Evolutionary conservation across 2,329 filamentous ascomycete genomes (phyloP).

Genomic region (Fusarium longipes): DNA sequence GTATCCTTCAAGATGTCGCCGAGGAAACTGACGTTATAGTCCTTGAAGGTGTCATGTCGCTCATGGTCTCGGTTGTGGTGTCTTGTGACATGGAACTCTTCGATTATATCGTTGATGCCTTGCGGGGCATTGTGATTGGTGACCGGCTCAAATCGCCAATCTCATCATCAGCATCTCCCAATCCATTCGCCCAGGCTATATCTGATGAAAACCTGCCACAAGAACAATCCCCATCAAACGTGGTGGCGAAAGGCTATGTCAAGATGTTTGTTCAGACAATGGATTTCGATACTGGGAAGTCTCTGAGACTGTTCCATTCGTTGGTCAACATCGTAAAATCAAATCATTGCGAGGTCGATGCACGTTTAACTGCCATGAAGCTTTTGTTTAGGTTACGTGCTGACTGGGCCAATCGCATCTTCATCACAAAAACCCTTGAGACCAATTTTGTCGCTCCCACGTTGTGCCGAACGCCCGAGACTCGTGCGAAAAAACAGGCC

Average conservation of each 20-base stretch:
- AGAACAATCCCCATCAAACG: slow-evolving; percentile 71
- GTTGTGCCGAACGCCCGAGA: slow-evolving; percentile 72
- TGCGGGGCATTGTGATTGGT: slow-evolving; percentile 62
- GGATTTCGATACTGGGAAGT: slow-evolving; percentile 73
- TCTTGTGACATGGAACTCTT: slow-evolving; percentile 70
- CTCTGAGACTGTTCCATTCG: slow-evolving; percentile 69
- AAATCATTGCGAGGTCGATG: slow-evolving; percentile 71
- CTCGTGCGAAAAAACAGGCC: slow-evolving; percentile 61
- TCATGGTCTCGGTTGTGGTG: slow-evolving; percentile 73
- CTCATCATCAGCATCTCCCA: slow-evolving; percentile 45
- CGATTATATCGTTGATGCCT: slow-evolving; percentile 64
- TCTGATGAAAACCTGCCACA: slow-evolving; percentile 42
- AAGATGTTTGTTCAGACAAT: slow-evolving; percentile 81
- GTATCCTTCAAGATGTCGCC: slow-evolving; percentile 69
- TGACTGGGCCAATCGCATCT: slow-evolving; percentile 82
- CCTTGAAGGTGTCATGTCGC: slow-evolving; percentile 72
- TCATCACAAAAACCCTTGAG: slow-evolving; percentile 76
- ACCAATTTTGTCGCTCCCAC: slow-evolving; percentile 77
- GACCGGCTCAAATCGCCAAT: slow-evolving; percentile 60
- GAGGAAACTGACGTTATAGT: slow-evolving; percentile 73
- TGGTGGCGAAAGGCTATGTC: slow-evolving; percentile 77
- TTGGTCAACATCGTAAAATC: slow-evolving; percentile 73
- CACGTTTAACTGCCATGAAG: slow-evolving; percentile 79
- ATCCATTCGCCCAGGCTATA: slow-evolving; percentile 36
- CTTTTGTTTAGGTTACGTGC: slow-evolving; percentile 84